These are phyloP conservation scores for Phytophthora chlamydospora DNA, from an alignment of 352 stramenopile species.

Conservation along the genomic window DNA sequence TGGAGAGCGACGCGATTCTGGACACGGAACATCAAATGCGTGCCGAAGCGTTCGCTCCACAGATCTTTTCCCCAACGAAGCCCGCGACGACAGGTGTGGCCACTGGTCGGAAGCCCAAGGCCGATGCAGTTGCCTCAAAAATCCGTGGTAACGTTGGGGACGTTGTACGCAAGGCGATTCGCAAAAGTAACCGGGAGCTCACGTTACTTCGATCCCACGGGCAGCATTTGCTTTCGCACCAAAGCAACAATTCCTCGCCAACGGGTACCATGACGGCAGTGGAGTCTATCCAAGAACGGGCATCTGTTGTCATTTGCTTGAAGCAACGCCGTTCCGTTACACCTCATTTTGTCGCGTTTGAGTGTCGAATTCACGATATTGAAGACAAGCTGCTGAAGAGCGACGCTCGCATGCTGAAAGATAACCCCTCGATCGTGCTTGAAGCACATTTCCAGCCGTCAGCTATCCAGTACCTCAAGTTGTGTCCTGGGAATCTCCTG, in stretches of 20 bases:
- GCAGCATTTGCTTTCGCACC: conserved; percentile 55
- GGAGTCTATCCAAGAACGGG: conserved; percentile 52
- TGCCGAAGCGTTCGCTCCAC: conserved; percentile 54
- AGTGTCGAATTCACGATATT: conserved; percentile 40
- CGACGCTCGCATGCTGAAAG: conserved; percentile 16
- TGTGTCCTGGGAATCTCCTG: conserved; percentile 35
- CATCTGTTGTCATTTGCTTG: conserved; percentile 44
- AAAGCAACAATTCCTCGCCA: conserved; percentile 15
- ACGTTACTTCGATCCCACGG: conserved; percentile 61
- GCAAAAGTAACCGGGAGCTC: conserved; percentile 61
- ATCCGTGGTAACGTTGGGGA: conserved; percentile 68
- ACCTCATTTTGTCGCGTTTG: conserved; percentile 38
- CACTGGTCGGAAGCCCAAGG: conserved; percentile 20
- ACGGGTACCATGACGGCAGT: conserved; percentile 18
- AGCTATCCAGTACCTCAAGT: conserved; percentile 35
- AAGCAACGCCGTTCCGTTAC: conserved; percentile 6
- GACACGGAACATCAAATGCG: conserved; percentile 70
- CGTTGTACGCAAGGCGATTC: conserved; percentile 54
- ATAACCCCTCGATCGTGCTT: conserved; percentile 18
- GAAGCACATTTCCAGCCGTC: conserved; percentile 45
- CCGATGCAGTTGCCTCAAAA: conserved; percentile 41
- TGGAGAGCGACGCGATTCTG: conserved; percentile 50
- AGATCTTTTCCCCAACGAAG: conserved; percentile 68
- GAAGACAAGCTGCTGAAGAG: conserved; percentile 21
- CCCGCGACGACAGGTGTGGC: conserved; percentile 5